These are phyloP conservation scores for Plasmodium gallinaceum DNA, from an alignment of 169 alveolate species.

Conservation along the genomic window DNA sequence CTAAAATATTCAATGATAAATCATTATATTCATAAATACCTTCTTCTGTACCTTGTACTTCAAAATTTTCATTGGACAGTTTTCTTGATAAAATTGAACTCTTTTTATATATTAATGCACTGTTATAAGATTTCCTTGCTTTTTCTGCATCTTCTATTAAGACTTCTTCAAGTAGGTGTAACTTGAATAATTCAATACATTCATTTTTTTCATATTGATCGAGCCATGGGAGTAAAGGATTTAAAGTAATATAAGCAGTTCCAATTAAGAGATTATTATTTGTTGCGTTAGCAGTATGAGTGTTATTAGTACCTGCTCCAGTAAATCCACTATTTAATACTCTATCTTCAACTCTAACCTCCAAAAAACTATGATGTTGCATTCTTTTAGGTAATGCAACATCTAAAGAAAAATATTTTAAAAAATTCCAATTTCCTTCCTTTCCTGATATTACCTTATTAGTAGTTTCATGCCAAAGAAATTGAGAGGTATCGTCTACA, in stretches of 20 bases:
- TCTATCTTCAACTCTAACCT: conserved; percentile 80
- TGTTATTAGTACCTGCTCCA: not conserved
- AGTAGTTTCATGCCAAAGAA: conserved; percentile 86
- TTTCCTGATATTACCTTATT: conserved; percentile 83
- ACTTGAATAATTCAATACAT: conserved; percentile 82
- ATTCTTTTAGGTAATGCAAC: conserved; percentile 88
- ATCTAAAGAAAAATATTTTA: conserved; percentile 80
- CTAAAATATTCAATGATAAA: conserved; percentile 25
- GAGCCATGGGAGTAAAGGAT: conserved; percentile 89
- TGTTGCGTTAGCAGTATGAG: conserved; percentile 41
- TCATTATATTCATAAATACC: conserved; percentile 1
- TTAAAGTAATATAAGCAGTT: conserved; percentile 86
- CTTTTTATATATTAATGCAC: conserved; percentile 52
- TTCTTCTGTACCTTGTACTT: conserved; percentile 17
- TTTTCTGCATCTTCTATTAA: conserved; percentile 85
- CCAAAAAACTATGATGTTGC: conserved; percentile 90
- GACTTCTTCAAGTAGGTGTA: conserved; percentile 85
- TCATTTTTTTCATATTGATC: conserved; percentile 82
- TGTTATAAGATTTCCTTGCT: conserved; percentile 73
- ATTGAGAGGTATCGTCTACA: conserved; percentile 85
- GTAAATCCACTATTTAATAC: conserved; percentile 38
- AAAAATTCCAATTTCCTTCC: conserved; percentile 83
- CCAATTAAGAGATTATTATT: conserved; percentile 80
- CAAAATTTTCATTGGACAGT: conserved; percentile 31
- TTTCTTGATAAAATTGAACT: conserved; percentile 65